These are phyloP conservation scores for Thraustochytrium striatum DNA, from an alignment of 352 stramenopile genomes.

Conservation along the genomic window DNA sequence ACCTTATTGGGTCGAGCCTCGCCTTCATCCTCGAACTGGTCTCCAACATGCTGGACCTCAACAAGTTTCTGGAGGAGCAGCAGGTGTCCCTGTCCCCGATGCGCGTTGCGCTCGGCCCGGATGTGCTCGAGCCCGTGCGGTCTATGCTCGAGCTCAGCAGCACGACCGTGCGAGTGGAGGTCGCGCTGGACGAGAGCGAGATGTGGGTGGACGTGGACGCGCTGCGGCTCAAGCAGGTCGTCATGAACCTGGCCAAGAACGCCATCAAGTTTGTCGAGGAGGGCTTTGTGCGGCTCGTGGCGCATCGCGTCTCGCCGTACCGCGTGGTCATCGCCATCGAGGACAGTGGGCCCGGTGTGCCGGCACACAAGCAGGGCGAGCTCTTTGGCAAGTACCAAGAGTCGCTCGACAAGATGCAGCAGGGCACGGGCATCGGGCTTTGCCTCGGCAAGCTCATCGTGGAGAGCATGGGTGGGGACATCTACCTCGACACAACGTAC, in stretches of 20 bases:
- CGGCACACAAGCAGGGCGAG: conserved; percentile 50
- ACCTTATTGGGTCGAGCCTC: conserved; percentile 54
- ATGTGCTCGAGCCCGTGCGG: conserved; percentile 57
- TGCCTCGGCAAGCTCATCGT: conserved; percentile 54
- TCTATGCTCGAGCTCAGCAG: conserved; percentile 50
- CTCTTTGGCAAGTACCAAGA: conserved; percentile 60
- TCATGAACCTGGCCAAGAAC: conserved; percentile 59
- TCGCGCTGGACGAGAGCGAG: conserved; percentile 54
- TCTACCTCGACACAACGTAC: conserved; percentile 50
- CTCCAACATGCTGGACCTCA: conserved; percentile 58
- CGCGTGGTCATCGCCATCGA: conserved; percentile 53
- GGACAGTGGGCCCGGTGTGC: conserved; percentile 59
- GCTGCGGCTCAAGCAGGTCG: conserved; percentile 57
- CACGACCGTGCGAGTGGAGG: conserved; percentile 46
- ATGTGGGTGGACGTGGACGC: conserved; percentile 55
- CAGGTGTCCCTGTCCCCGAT: conserved; percentile 37
- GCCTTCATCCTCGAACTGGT: conserved; percentile 58
- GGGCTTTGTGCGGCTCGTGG: conserved; percentile 56
- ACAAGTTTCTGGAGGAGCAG: conserved; percentile 45
- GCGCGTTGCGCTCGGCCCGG: background rate
- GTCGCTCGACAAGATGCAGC: conserved; percentile 56
- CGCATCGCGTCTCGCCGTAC: conserved; percentile 7
- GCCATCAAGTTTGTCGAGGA: conserved; percentile 55
- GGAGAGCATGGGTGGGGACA: conserved; percentile 54
- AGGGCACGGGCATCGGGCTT: conserved; percentile 59